Evolutionary conservation across 768 basidiomycete genomes (phyloP).

Genomic region (Suillus sp.): DNA sequence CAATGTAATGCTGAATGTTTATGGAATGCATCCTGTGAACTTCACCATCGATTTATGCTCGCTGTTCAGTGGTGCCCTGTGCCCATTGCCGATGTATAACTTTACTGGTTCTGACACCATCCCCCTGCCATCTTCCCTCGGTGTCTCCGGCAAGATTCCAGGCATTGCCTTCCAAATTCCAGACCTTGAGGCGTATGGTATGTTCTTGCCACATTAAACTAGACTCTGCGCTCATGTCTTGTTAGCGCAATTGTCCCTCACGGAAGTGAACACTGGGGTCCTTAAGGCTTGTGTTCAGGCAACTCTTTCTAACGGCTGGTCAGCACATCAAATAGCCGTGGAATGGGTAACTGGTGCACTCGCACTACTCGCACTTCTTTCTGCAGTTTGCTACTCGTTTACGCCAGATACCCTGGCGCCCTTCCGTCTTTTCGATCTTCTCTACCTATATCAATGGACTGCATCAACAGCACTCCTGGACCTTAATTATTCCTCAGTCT

Average conservation of each 20-base stretch:
- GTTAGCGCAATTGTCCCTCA: conserved; percentile 77
- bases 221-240: conserved; percentile 19
- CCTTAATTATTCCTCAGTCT: conserved; percentile 86
- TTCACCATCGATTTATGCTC: conserved; percentile 85
- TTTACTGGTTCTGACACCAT: conserved; percentile 83
- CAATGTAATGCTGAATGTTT: conserved; percentile 82
- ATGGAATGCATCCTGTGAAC: conserved; percentile 83
- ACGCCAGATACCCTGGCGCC: conserved; percentile 62
- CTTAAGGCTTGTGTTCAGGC: conserved; percentile 90
- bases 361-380: conserved; percentile 58
- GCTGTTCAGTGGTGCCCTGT: conserved; percentile 76
- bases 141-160: conserved; percentile 63
- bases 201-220: not conserved
- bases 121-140: conserved; percentile 59
- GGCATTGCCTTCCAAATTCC: conserved; percentile 84
- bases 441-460: conserved; percentile 84
- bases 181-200: conserved; percentile 73
- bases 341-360: conserved; percentile 77
- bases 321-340: conserved; percentile 71
- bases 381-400: conserved; percentile 57
- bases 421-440: conserved; percentile 77
- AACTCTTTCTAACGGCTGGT: conserved; percentile 90
- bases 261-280: conserved; percentile 64
- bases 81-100: conserved; percentile 81
- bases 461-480: conserved; percentile 77